These are phyloP conservation scores for Phaeophleospora eucalypticola DNA, from an alignment of 2,329 filamentous ascomycete genomes.

Conservation along the genomic window DNA sequence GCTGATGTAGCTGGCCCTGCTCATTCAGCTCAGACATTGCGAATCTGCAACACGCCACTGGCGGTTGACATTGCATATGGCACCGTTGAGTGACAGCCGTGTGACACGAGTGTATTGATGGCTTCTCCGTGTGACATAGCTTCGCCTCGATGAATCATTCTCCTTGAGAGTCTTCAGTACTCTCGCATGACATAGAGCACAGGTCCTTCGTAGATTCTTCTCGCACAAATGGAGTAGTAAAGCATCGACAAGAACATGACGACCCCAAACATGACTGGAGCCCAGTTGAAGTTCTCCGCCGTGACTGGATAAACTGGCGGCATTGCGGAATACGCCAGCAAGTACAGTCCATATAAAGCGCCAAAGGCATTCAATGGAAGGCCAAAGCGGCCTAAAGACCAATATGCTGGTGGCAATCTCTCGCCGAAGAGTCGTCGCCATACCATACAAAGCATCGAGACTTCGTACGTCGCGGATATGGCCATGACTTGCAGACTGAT, in stretches of 20 bases:
- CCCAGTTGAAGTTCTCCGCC: constrained; percentile 48
- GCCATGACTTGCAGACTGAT: constrained; percentile 3
- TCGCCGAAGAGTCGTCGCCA: constrained; percentile 12
- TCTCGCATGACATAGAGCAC: constrained; percentile 16
- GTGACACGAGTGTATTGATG: too few species aligned
- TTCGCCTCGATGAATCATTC: too few species aligned
- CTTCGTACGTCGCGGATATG: constrained; percentile 12
- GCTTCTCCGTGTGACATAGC: too few species aligned
- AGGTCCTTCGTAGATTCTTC: constrained; percentile 28
- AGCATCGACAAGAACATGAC: constrained; percentile 16
- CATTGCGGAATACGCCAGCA: not conserved
- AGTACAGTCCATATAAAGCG: not conserved
- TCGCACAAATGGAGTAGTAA: constrained; percentile 35
- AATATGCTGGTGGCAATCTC: constrained; percentile 14
- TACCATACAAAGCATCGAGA: constrained; percentile 16
- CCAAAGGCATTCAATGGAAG: constrained; percentile 10
- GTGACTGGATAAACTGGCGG: constrained; percentile 25
- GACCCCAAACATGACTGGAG: constrained; percentile 40
- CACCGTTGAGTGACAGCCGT: too few species aligned
- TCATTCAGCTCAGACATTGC: too few species aligned
- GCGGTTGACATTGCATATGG: too few species aligned
- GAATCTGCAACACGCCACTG: too few species aligned
- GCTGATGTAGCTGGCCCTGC: too few species aligned
- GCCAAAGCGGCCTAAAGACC: constrained; percentile 17
- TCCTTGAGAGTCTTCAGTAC: too few species aligned